phyloP scores from a whole-genome alignment of 129 eudicot species.

The Saposhnikovia divaricata region DNA sequence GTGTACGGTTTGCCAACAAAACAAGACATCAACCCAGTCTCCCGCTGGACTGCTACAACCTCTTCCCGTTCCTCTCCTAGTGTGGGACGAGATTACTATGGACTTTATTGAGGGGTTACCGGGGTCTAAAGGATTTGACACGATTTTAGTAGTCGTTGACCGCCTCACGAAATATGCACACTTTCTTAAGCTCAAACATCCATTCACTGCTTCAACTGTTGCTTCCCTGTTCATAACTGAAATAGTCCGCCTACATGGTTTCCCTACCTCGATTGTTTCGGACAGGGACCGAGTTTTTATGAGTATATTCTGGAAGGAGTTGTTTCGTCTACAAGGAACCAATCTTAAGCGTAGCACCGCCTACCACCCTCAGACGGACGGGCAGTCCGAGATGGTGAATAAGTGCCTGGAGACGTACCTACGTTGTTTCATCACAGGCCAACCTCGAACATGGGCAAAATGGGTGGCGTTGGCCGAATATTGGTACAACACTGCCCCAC shows the following conservation, averaged over 20 bases:
- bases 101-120: background rate
- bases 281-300: background rate
- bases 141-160: background rate
- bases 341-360: background rate
- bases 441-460: background rate
- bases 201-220: background rate
- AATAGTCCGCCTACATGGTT: background rate
- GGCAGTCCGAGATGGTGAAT: background rate
- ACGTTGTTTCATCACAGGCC: background rate
- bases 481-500: background rate
- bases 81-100: background rate
- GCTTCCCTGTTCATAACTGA: background rate
- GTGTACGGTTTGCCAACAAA: too few species aligned
- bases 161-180: background rate
- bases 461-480: background rate
- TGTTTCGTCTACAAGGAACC: background rate
- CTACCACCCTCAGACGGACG: background rate
- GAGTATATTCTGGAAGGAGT: background rate
- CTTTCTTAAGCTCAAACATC: background rate
- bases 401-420: background rate
- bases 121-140: background rate
- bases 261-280: background rate
- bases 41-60: background rate
- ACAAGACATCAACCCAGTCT: too few species aligned
- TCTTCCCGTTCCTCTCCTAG: rapidly evolving